Base-by-base conservation (phyloP, 2,329 filamentous ascomycete genomes). In the Periconia digitata region DNA sequence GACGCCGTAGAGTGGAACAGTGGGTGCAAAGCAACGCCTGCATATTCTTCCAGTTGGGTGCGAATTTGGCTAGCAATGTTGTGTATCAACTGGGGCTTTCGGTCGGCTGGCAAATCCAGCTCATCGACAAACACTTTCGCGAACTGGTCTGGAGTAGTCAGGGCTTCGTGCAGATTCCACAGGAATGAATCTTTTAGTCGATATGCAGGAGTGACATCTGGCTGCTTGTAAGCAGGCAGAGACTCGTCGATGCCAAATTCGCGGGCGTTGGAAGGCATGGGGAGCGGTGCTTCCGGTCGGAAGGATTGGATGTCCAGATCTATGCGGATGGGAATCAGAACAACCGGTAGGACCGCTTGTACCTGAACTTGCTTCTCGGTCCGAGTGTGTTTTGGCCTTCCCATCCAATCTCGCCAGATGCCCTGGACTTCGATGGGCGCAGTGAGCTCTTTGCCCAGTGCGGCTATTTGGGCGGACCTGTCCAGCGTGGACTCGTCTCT, bases 381-480 rank as follows among this genome's bases (percentile, higher is more conserved):
- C 50, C 72, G 56, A 43, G 67, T 71, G 43, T 75, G 70, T 60
- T 77, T 78, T 10, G 76, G 77, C 73, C 92, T 91, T 51, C 88
- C 84, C 84, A 96, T 95, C 92, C 92, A 97, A 60, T 96, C 92
- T 66, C 92, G 83, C 85, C 90, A 96, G 62, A 96, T 89, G 50
- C 90, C 89, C 71, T 96, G 92, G 16, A 95, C 79, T 18, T 92
- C 83, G 15, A 96, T 87, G 0, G 92, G 92, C 58, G 79, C 78
- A 55, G 76, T 77, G 22, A 90, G 84, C 65, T 96, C 91, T 74
- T 94, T 95, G 56, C 90, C 90, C 53, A 92, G 78, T 71, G 89
- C 90, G 57, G 92, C 89, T 40, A 82, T 77, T 45, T 86, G 76
- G 42, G 89, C 85, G 47, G 79, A 78, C 63, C 83, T 81, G 59